A percentile compares a stretch with the other conserved stretches of the same genome.
These are phyloP conservation scores for Diaporthe sp. DNA, from an alignment of 2,329 filamentous ascomycete species.

Conservation along the genomic window DNA sequence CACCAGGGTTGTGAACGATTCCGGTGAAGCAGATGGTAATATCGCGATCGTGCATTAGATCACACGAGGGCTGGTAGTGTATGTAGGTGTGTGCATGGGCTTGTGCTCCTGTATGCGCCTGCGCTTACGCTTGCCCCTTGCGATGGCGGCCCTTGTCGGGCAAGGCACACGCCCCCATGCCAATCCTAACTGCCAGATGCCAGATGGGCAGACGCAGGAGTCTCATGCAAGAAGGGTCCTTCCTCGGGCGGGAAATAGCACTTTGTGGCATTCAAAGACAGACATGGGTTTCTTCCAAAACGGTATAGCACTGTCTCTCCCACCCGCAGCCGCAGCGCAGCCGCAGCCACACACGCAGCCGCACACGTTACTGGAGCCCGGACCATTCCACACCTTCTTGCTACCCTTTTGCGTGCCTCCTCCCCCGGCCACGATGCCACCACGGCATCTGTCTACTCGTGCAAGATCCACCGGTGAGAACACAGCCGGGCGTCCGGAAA, in stretches of 20 bases:
- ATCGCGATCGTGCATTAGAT: slow-evolving; percentile 31
- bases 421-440: not conserved
- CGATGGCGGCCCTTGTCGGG: slow-evolving; percentile 3
- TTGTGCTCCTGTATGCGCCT: slow-evolving; percentile 12
- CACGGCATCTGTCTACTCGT: not conserved
- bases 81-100: slow-evolving; percentile 5
- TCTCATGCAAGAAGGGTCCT: slow-evolving; percentile 32
- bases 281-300: slow-evolving; percentile 18
- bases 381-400: not conserved
- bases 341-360: slow-evolving; percentile 14
- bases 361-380: not conserved
- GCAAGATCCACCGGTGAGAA: not conserved
- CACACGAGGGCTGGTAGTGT: not conserved
- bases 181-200: slow-evolving; percentile 14
- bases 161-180: slow-evolving; percentile 24
- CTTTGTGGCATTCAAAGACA: slow-evolving; percentile 6
- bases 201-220: slow-evolving; percentile 26
- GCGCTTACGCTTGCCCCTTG: slow-evolving; percentile 24
- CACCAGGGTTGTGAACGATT: slow-evolving; percentile 24
- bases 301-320: slow-evolving; percentile 13
- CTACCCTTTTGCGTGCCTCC: not conserved
- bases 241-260: slow-evolving; percentile 23
- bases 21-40: slow-evolving; percentile 19
- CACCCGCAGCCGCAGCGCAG: slow-evolving; percentile 20
- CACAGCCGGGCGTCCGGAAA: not conserved